Evolutionary conservation across 1,284 basidiomycete genomes (phyloP).

Genomic region (Anthracocystis setariae): DNA sequence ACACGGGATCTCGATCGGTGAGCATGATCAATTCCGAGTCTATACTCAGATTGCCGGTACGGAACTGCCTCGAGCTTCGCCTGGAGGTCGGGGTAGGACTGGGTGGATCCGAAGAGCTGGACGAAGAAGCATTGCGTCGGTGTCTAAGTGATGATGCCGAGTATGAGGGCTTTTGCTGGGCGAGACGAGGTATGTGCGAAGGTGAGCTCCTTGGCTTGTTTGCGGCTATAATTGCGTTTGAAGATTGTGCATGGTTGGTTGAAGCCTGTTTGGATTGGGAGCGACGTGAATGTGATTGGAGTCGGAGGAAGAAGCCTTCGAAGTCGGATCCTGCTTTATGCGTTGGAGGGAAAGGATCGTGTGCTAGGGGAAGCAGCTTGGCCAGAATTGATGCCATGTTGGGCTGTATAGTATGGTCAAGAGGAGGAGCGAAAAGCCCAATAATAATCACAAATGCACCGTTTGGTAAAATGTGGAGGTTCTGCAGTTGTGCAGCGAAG

Average conservation of each 20-base stretch:
- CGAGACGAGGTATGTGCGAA: constrained; percentile 21
- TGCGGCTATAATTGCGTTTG: background rate
- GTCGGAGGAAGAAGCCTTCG: constrained; percentile 46
- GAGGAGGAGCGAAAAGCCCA: background rate
- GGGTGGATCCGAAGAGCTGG: background rate
- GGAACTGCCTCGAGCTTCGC: background rate
- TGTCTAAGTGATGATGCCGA: background rate
- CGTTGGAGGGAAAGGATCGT: constrained; percentile 43
- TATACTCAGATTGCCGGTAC: background rate
- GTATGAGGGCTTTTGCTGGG: background rate
- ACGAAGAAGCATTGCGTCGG: background rate
- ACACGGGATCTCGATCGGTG: constrained; percentile 11
- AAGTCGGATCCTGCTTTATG: constrained; percentile 45
- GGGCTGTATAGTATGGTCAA: background rate
- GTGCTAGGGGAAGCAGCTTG: constrained; percentile 24
- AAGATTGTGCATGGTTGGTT: background rate
- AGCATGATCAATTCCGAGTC: background rate
- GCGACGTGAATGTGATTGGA: constrained; percentile 36
- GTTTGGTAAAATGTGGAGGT: constrained; percentile 26
- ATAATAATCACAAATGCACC: constrained; percentile 3
- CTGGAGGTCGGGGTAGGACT: constrained; percentile 15
- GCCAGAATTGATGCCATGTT: constrained; percentile 9
- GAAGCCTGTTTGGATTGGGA: constrained; percentile 1
- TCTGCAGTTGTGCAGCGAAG: background rate
- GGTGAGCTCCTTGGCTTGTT: constrained; percentile 6